Evolutionary conservation across 768 basidiomycete genomes (phyloP), one percentile per base, ranked within the genome.

Genomic region (Boletus pseudopeckii): DNA sequence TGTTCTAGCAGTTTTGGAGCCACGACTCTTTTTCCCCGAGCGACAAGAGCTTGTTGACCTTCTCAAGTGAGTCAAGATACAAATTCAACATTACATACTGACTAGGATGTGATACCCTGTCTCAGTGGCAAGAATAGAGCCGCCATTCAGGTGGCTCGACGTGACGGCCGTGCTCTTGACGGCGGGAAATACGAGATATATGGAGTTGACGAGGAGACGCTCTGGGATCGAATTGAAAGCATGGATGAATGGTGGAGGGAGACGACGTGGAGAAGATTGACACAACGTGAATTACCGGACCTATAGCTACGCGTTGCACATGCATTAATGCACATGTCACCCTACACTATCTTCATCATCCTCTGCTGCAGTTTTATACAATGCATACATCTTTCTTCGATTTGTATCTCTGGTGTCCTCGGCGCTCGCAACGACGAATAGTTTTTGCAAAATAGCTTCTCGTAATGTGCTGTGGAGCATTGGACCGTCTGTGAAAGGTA

Each of bases 191-290:
- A 95, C 67, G 88, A 89, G 63, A 87, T 92, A 54, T 92, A 94
- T 64, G 88, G 89, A 7, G 75, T 91, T 2, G 85, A 89, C 52
- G 93, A 95, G 68, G 91, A 94, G 65, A 80, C 81, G 1, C 69
- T 96, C 14, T 95, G 93, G 86, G 88, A 88, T 38, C 78, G 85
- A 40, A 85, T 96, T 34, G 81, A 87, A 57, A 76, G 77, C 48
- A 88, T 92, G 86, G 83, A 88, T 18, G 90, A 92, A 38, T 92
- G 90, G 91, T 95, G 93, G 92, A 91, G 83, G 65, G 90, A 93
- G 64, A 89, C 83, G 56, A 95, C 92, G 46, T 96, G 92, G 91
- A 83, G 77, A 37, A 75, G 92, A 54, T 72, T 95, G 50, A 82
- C 91, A 62, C 84, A 86, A 58, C 77, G 92, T 66, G 92, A 95